Conservation (phyloP, 352 stramenopile species). For the Blastocystis sp. region DNA sequence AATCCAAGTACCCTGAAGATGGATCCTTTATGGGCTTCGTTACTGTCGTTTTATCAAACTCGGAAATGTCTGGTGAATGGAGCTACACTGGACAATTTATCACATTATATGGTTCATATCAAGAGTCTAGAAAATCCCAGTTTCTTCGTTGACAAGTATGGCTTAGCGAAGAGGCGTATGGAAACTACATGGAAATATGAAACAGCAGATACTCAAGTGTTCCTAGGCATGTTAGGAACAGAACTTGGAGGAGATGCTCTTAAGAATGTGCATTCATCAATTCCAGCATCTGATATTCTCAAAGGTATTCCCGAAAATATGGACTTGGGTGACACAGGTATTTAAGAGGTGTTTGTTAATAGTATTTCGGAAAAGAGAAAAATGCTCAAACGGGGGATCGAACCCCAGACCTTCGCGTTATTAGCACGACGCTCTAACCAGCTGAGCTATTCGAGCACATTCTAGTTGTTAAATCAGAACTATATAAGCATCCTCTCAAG, state of each 20-base stretch:
- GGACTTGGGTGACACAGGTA: not conserved
- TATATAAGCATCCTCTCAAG: not conserved
- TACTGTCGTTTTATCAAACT: constrained; percentile 95
- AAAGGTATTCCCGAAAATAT: not conserved
- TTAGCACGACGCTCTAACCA: constrained; percentile 63
- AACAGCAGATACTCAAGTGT: not conserved
- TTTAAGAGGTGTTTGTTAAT: constrained; percentile 18
- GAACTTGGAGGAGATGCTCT: not conserved
- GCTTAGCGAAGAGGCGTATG: not conserved
- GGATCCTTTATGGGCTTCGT: constrained; percentile 90
- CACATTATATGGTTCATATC: not conserved
- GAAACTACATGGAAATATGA: not conserved
- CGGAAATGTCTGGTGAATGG: constrained; percentile 90
- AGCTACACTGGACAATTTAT: constrained; percentile 41
- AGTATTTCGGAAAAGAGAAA: constrained; percentile 6
- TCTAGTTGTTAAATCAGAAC: not conserved
- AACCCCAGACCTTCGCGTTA: constrained; percentile 56
- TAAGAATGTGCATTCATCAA: not conserved
- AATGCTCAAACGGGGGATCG: constrained; percentile 55
- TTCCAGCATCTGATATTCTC: not conserved
- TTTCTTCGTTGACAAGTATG: not conserved
- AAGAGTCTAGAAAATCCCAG: not conserved
- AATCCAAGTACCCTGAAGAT: constrained; percentile 94
- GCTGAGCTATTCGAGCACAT: constrained; percentile 48
- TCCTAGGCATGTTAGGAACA: not conserved